Evolutionary conservation across 352 stramenopile genomes (phyloP).

Genomic region (Aphanomyces astaci): DNA sequence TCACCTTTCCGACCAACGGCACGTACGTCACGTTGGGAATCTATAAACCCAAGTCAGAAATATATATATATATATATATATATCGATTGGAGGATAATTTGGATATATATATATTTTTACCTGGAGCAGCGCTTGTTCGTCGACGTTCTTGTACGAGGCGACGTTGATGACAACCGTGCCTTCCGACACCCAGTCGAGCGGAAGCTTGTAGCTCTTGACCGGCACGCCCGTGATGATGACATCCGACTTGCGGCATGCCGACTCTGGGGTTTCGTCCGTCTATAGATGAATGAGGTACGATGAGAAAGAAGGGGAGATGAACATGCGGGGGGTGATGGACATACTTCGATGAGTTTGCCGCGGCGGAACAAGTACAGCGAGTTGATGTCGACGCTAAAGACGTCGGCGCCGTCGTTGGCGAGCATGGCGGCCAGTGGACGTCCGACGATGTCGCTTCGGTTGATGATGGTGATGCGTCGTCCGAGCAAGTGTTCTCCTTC

Average conservation of each 20-base stretch:
- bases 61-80: slow-evolving; percentile 13
- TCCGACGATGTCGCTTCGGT: slow-evolving; percentile 95
- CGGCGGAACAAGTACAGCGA: slow-evolving; percentile 93
- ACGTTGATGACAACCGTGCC: slow-evolving; percentile 95
- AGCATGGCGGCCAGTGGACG: slow-evolving; percentile 93
- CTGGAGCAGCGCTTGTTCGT: slow-evolving; percentile 84
- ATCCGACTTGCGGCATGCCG: slow-evolving; percentile 82
- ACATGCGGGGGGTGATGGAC: too few species aligned
- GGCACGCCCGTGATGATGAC: slow-evolving; percentile 95
- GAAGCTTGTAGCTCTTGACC: slow-evolving; percentile 89
- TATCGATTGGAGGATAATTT: too few species aligned
- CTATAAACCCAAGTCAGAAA: slow-evolving; percentile 23
- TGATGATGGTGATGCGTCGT: slow-evolving; percentile 93
- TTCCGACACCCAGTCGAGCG: slow-evolving; percentile 84
- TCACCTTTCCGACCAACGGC: slow-evolving; percentile 95
- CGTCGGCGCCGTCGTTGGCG: slow-evolving; percentile 90
- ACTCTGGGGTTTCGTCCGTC: slow-evolving; percentile 76
- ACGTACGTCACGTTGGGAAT: slow-evolving; percentile 92
- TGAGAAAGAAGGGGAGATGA: background rate
- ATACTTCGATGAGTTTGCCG: slow-evolving; percentile 74
- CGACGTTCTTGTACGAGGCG: slow-evolving; percentile 93
- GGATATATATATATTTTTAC: too few species aligned
- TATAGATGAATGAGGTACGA: slow-evolving; percentile 24
- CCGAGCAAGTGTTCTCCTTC: slow-evolving; percentile 61
- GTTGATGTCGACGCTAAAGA: slow-evolving; percentile 94